Conservation (phyloP, 495 filamentous ascomycete species). For the Rhizodiscina lignyota region DNA sequence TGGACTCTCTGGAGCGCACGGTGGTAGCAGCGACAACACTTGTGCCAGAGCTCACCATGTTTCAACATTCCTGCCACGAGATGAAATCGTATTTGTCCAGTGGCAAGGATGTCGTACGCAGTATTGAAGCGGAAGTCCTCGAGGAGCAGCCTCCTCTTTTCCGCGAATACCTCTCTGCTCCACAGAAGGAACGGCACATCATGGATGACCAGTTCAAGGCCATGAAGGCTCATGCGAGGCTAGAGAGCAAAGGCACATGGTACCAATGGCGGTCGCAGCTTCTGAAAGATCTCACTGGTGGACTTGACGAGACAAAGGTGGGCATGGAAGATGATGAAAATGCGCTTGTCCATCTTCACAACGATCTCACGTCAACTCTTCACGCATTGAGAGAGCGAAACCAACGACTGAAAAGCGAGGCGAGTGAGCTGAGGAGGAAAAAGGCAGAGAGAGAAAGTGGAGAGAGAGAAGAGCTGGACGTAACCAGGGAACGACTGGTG, state of each 20-base stretch:
- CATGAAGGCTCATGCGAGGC: constrained; percentile 76
- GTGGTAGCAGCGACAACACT: constrained; percentile 85
- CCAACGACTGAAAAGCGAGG: constrained; percentile 41
- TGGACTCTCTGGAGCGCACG: constrained; percentile 46
- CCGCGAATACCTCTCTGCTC: constrained; percentile 75
- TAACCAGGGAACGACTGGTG: constrained; percentile 45
- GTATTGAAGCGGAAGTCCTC: constrained; percentile 74
- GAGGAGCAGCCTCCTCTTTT: constrained; percentile 84
- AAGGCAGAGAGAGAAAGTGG: constrained; percentile 63
- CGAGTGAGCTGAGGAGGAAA: constrained; percentile 45
- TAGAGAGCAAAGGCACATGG: constrained; percentile 88
- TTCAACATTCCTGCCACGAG: constrained; percentile 89
- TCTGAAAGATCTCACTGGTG: constrained; percentile 65
- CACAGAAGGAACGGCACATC: constrained; percentile 61
- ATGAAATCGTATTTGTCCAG: constrained; percentile 89
- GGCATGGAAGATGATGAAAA: constrained; percentile 64
- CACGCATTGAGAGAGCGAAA: constrained; percentile 44
- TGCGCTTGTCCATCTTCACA: constrained; percentile 48
- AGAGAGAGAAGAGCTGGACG: constrained; percentile 60
- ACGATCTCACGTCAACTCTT: constrained; percentile 43
- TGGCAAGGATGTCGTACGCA: constrained; percentile 68
- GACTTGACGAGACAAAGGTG: constrained; percentile 52
- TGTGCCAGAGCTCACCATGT: constrained; percentile 81
- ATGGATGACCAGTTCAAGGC: constrained; percentile 98
- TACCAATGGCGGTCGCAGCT: constrained; percentile 95